Evolutionary conservation across 1,284 basidiomycete species (phyloP).

Genomic region (Tranzscheliella williamsii): DNA sequence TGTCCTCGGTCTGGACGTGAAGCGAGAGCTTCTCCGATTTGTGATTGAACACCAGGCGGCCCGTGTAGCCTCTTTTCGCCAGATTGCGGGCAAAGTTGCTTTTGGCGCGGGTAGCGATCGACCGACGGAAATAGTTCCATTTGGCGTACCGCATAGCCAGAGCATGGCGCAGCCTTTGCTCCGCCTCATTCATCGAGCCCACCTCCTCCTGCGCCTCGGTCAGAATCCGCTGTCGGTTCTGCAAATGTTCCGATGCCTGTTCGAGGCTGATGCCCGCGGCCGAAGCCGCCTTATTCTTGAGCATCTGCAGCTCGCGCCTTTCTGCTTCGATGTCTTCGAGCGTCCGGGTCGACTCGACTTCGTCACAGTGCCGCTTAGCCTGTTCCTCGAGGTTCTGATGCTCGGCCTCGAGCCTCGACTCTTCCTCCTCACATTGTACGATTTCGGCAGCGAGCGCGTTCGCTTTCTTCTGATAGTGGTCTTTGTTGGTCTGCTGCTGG

Average conservation of each 20-base stretch:
- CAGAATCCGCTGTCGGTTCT: constrained; percentile 62
- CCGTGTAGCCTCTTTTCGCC: constrained; percentile 71
- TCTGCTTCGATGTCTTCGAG: constrained; percentile 68
- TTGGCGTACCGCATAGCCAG: constrained; percentile 61
- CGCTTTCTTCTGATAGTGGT: constrained; percentile 35
- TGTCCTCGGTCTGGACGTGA: constrained; percentile 65
- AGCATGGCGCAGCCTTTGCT: constrained; percentile 11
- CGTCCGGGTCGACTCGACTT: constrained; percentile 68
- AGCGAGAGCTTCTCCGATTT: constrained; percentile 70
- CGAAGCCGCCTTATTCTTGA: constrained; percentile 69
- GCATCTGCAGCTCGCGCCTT: constrained; percentile 69
- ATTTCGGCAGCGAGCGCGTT: constrained; percentile 29
- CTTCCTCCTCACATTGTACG: constrained; percentile 62
- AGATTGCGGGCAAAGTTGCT: constrained; percentile 80
- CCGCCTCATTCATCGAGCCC: constrained; percentile 65
- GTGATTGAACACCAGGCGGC: constrained; percentile 74
- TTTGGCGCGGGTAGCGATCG: constrained; percentile 83
- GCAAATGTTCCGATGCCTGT: constrained; percentile 71
- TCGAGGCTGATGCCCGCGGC: constrained; percentile 74
- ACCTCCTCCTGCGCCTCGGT: constrained; percentile 68
- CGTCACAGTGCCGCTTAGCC: constrained; percentile 70
- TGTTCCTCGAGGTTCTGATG: constrained; percentile 56
- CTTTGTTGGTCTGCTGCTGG: constrained; percentile 54
- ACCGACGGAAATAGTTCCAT: constrained; percentile 85
- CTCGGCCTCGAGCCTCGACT: constrained; percentile 67